These are phyloP conservation scores for Tanacetum coccineum DNA, from an alignment of 129 eudicot genomes.

Conservation along the genomic window DNA sequence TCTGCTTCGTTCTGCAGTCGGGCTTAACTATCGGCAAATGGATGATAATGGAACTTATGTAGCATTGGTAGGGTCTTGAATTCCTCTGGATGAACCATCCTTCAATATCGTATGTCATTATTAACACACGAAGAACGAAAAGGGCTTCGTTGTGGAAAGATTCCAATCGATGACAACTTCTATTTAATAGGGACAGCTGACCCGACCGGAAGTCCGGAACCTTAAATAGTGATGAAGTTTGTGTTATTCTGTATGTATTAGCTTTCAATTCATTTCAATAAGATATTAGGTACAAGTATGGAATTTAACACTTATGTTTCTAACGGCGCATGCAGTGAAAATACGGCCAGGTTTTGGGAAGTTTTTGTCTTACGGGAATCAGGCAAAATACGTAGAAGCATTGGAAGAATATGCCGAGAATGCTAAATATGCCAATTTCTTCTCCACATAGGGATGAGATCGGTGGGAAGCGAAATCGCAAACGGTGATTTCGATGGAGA, in stretches of 20 bases:
- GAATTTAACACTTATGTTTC: conserved; percentile 17
- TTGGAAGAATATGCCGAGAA: conserved; percentile 66
- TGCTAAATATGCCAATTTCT: conserved; percentile 74
- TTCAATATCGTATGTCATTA: conserved; percentile 26
- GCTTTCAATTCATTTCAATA: conserved; percentile 6
- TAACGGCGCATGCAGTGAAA: conserved; percentile 44
- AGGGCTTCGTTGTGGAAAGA: conserved; percentile 30
- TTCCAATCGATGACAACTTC: conserved; percentile 24
- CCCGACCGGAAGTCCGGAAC: conserved; percentile 37
- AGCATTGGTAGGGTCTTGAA: conserved; percentile 56
- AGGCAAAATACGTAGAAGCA: conserved; percentile 54
- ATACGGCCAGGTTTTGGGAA: conserved; percentile 74
- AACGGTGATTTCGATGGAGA: conserved; percentile 94
- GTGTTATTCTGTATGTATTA: conserved; percentile 30
- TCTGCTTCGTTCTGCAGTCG: conserved; percentile 44
- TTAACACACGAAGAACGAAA: conserved; percentile 30
- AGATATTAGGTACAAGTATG: background rate
- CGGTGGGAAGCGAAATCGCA: conserved; percentile 74
- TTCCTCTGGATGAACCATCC: conserved; percentile 44
- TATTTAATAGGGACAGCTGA: conserved; percentile 36
- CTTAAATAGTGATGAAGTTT: conserved; percentile 32
- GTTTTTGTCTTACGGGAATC: too few relatives aligned
- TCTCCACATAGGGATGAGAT: conserved; percentile 64
- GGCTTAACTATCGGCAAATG: conserved; percentile 41
- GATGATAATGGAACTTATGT: conserved; percentile 48